These are phyloP conservation scores for Exophiala dermatitidis DNA, from an alignment of 2,329 filamentous ascomycete genomes.

Conservation along the genomic window DNA sequence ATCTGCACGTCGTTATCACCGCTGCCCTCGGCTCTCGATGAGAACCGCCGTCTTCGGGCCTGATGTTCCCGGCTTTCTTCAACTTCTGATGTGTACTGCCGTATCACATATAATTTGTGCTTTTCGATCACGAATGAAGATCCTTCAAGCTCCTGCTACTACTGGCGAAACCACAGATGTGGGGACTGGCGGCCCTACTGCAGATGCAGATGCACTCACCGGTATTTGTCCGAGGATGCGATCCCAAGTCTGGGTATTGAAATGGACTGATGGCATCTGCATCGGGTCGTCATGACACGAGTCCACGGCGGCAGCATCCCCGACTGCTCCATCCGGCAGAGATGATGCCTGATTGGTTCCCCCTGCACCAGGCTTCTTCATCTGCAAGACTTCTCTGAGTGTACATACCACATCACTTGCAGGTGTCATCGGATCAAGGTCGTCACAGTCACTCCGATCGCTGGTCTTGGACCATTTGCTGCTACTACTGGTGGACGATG, in stretches of 20 bases:
- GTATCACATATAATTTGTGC: too few species aligned
- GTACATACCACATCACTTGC: constrained; percentile 8
- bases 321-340: background rate
- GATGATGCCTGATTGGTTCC: background rate
- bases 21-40: too few species aligned
- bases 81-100: too few species aligned
- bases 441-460: constrained; percentile 9
- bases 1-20: too few species aligned
- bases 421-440: constrained; percentile 10
- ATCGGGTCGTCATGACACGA: constrained; percentile 7
- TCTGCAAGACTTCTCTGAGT: constrained; percentile 16
- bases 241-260: constrained; percentile 27
- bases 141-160: background rate
- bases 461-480: constrained; percentile 15
- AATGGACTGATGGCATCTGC: constrained; percentile 22
- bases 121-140: background rate
- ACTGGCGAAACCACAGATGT: background rate
- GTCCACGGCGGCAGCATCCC: constrained; percentile 1
- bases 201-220: constrained; percentile 7
- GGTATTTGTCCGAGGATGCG: constrained; percentile 15
- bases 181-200: background rate
- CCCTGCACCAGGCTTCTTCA: background rate
- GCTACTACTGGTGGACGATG: constrained; percentile 14
- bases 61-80: too few species aligned
- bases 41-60: too few species aligned